These are phyloP conservation scores for Solanum etuberosum DNA, from an alignment of 257 asterid genomes.

Conservation along the genomic window DNA sequence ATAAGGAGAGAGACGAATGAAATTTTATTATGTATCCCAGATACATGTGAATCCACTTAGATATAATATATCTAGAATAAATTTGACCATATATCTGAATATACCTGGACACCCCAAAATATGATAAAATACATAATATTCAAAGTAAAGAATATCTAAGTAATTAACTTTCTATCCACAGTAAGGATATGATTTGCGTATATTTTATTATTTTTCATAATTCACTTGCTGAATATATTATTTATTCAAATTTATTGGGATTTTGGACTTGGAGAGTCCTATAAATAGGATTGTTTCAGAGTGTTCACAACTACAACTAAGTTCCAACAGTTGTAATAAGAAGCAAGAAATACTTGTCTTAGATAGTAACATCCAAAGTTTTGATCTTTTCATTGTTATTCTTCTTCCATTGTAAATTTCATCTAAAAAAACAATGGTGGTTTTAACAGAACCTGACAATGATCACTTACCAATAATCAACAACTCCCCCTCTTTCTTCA, in stretches of 20 bases:
- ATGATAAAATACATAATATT: too few species aligned
- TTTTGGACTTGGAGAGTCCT: background rate
- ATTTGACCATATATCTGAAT: too few species aligned
- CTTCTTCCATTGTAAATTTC: background rate
- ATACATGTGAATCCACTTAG: too few species aligned
- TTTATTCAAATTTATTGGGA: too few species aligned
- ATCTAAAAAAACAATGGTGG: background rate
- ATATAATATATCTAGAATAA: too few species aligned
- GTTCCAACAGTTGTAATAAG: background rate
- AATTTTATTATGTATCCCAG: too few species aligned
- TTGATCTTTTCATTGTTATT: background rate
- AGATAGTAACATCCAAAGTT: background rate
- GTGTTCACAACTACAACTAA: background rate
- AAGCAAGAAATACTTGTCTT: background rate
- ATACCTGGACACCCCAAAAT: too few species aligned
- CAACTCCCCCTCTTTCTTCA: background rate
- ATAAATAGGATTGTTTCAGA: background rate
- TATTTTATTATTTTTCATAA: too few species aligned
- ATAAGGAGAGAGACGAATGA: too few species aligned
- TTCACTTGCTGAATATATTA: too few species aligned
- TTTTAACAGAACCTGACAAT: background rate
- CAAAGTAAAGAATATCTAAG: too few species aligned
- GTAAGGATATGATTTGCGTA: background rate
- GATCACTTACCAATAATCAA: constrained; percentile 15
- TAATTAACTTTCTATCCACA: too few species aligned